These are phyloP conservation scores for Novymonas esmeraldas DNA, from an alignment of 208 protist species.

Conservation along the genomic window DNA sequence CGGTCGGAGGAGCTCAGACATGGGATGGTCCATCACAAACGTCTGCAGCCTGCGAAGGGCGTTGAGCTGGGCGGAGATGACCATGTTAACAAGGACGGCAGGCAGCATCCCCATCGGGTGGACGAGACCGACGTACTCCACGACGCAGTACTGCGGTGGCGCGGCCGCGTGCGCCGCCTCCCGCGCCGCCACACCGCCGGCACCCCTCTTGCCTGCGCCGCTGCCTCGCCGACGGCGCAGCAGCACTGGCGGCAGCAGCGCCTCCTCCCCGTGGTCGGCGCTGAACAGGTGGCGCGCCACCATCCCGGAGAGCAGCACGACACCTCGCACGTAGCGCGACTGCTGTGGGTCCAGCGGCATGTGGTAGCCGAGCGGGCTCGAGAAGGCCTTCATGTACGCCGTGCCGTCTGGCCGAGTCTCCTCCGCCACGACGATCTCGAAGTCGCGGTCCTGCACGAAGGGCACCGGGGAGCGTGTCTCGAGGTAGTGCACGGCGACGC, in stretches of 20 bases:
- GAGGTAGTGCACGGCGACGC: constrained; percentile 76
- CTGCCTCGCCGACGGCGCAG: constrained; percentile 10
- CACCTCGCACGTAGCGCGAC: constrained; percentile 68
- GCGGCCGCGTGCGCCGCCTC: neutral
- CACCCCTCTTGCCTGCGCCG: neutral
- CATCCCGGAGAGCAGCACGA: constrained; percentile 65
- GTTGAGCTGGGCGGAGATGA: constrained; percentile 58
- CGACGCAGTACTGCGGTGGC: constrained; percentile 36
- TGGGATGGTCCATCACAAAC: constrained; percentile 49
- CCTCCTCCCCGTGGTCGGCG: constrained; percentile 4
- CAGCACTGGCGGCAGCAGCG: constrained; percentile 17
- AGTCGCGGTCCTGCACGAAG: constrained; percentile 72
- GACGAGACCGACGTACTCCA: constrained; percentile 76
- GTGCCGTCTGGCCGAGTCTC: constrained; percentile 54
- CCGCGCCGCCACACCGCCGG: neutral
- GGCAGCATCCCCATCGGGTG: constrained; percentile 81
- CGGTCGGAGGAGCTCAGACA: constrained; percentile 25
- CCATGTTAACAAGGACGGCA: constrained; percentile 64
- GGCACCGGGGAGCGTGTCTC: constrained; percentile 60
- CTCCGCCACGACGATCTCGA: constrained; percentile 78
- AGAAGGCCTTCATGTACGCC: constrained; percentile 74
- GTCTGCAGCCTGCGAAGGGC: constrained; percentile 50
- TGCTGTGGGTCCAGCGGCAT: constrained; percentile 60
- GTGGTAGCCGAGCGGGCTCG: constrained; percentile 55
- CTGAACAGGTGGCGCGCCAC: constrained; percentile 54